Percentiles rank a stretch among this genome's conserved stretches.
Conservation (phyloP, 805 yeast genomes). For the Candida schatavii region DNA sequence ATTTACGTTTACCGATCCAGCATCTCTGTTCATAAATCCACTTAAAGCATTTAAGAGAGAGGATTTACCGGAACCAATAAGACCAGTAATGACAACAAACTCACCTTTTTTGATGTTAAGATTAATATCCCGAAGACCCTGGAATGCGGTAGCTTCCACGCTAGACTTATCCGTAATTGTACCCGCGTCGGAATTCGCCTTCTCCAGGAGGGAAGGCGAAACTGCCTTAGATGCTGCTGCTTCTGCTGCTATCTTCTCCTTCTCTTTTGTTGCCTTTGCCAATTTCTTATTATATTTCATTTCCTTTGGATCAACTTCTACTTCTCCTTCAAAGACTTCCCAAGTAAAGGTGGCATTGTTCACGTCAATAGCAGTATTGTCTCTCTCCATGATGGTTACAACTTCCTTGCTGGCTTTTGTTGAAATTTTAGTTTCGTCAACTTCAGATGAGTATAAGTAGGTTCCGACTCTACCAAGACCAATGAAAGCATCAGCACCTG, state of each 20-base stretch:
- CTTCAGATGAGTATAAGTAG: slow-evolving; percentile 43
- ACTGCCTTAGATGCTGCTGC: slow-evolving; percentile 12
- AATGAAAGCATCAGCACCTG: slow-evolving; percentile 61
- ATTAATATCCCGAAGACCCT: slow-evolving; percentile 50
- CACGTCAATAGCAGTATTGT: slow-evolving; percentile 46
- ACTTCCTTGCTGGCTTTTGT: slow-evolving; percentile 12
- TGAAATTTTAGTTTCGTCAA: slow-evolving; percentile 29
- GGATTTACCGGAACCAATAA: slow-evolving; percentile 80
- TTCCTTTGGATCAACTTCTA: slow-evolving; percentile 27
- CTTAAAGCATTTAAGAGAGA: slow-evolving; percentile 68
- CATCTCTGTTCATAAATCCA: slow-evolving; percentile 61
- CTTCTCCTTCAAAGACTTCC: slow-evolving; percentile 40
- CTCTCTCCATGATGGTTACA: slow-evolving; percentile 17
- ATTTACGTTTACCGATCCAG: slow-evolving; percentile 50
- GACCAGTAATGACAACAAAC: slow-evolving; percentile 72
- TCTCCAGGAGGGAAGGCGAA: slow-evolving; percentile 12
- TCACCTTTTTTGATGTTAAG: slow-evolving; percentile 60
- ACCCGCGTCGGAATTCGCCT: background rate
- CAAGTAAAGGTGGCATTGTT: slow-evolving; percentile 61
- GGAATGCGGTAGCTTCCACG: slow-evolving; percentile 24
- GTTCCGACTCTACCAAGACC: slow-evolving; percentile 57
- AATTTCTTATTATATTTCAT: slow-evolving; percentile 6
- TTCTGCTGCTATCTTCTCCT: slow-evolving; percentile 5
- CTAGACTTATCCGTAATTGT: background rate
- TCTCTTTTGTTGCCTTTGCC: slow-evolving; percentile 19